These are phyloP conservation scores for Colletotrichum nymphaeae DNA, from an alignment of 2,329 filamentous ascomycete genomes.

Conservation along the genomic window DNA sequence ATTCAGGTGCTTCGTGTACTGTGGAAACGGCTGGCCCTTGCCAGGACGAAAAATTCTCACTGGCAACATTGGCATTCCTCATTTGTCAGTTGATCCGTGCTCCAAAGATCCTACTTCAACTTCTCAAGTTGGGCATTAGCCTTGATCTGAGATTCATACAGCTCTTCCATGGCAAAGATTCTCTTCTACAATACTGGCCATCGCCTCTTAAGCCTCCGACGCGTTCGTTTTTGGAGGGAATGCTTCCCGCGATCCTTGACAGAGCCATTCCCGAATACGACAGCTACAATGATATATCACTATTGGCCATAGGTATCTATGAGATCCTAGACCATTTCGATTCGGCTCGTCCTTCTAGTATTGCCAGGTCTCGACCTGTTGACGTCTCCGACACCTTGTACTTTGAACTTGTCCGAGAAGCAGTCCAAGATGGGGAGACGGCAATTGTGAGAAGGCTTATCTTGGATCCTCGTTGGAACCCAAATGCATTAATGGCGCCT, in stretches of 20 bases:
- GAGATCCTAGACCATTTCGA: neutral
- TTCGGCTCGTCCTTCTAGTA: neutral
- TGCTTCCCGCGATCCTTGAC: constrained; percentile 15
- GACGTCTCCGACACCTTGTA: neutral
- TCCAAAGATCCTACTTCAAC: neutral
- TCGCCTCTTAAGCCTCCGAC: neutral
- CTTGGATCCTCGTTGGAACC: constrained; percentile 33
- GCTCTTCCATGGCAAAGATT: constrained; percentile 5
- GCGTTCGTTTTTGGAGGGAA: neutral
- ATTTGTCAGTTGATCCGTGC: constrained; percentile 9
- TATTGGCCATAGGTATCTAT: neutral
- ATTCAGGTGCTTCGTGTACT: constrained; percentile 32
- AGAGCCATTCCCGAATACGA: neutral
- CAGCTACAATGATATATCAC: neutral
- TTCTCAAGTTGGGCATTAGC: neutral
- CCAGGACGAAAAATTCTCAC: constrained; percentile 6
- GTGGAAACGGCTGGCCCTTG: neutral
- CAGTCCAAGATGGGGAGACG: constrained; percentile 1
- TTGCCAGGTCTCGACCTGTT: neutral
- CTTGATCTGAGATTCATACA: constrained; percentile 8
- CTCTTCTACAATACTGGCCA: constrained; percentile 13
- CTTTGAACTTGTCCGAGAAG: neutral
- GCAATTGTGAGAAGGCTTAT: constrained; percentile 19
- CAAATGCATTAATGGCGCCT: neutral
- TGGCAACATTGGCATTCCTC: constrained; percentile 22